phyloP scores from a whole-genome alignment of 768 basidiomycete species.

The Phlebiopsis gigantea region DNA sequence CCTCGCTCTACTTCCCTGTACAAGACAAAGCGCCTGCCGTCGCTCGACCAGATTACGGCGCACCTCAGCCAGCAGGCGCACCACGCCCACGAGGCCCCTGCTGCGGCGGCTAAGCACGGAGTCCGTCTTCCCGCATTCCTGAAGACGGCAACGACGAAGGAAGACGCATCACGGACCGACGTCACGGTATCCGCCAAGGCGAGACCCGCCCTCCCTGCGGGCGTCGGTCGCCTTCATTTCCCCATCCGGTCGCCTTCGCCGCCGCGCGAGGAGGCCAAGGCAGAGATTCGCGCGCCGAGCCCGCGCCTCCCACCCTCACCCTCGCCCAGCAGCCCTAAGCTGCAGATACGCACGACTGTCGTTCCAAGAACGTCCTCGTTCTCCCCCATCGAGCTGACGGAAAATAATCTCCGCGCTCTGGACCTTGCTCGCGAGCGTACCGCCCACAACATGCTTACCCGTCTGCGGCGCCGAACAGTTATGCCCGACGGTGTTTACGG shows the following conservation, averaged over 20 bases:
- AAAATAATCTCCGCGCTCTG: conserved; percentile 46
- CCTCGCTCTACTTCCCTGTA: conserved; percentile 14
- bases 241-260: conserved; percentile 17
- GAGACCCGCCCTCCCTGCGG: conserved; percentile 16
- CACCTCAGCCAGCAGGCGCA: conserved; percentile 41
- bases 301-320: conserved; percentile 24
- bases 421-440: conserved; percentile 48
- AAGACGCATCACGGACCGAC: not conserved
- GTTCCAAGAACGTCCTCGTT: conserved; percentile 40
- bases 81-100: conserved; percentile 15
- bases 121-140: conserved; percentile 33
- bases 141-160: conserved; percentile 3
- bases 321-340: conserved; percentile 35
- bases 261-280: conserved; percentile 13
- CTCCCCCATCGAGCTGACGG: conserved; percentile 44
- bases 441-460: conserved; percentile 60
- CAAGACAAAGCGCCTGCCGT: conserved; percentile 41
- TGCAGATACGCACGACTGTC: conserved; percentile 44
- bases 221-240: conserved; percentile 24
- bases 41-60: conserved; percentile 73
- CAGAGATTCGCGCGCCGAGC: conserved; percentile 22
- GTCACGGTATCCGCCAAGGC: conserved; percentile 7
- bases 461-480: conserved; percentile 45
- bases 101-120: conserved; percentile 7
- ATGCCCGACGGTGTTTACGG: conserved; percentile 27